A percentile compares a stretch with the other conserved stretches of the same genome.
These are phyloP conservation scores for Neurospora sp. DNA, from an alignment of 495 filamentous ascomycete genomes.

Conservation along the genomic window DNA sequence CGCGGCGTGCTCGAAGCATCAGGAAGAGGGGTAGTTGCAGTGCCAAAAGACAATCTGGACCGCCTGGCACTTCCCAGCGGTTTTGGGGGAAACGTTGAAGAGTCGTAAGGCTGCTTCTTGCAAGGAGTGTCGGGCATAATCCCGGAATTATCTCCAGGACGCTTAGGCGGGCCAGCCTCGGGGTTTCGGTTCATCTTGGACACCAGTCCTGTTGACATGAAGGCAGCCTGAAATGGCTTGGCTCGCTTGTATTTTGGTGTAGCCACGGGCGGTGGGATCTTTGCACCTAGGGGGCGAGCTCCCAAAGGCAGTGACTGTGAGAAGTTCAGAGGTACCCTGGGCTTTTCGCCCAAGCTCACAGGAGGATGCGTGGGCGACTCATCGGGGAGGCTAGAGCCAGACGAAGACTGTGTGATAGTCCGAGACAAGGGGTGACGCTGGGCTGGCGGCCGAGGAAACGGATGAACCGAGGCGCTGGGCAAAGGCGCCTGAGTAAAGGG, in stretches of 20 bases:
- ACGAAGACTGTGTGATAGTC: slow-evolving; percentile 74
- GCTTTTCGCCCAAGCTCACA: slow-evolving; percentile 40
- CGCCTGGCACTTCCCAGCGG: slow-evolving; percentile 42
- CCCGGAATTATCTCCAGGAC: slow-evolving; percentile 14
- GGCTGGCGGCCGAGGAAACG: slow-evolving; percentile 28
- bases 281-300: slow-evolving; percentile 38
- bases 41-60: slow-evolving; percentile 22
- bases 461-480: slow-evolving; percentile 47
- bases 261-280: slow-evolving; percentile 48
- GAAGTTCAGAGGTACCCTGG: slow-evolving; percentile 48
- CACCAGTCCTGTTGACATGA: slow-evolving; percentile 88
- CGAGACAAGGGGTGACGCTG: slow-evolving; percentile 80
- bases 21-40: slow-evolving; percentile 55
- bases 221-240: slow-evolving; percentile 75
- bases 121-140: slow-evolving; percentile 89
- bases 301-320: slow-evolving; percentile 66
- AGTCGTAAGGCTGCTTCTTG: slow-evolving; percentile 63
- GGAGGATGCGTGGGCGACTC: slow-evolving; percentile 65
- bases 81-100: slow-evolving; percentile 50
- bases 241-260: slow-evolving; percentile 80
- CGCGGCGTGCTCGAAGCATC: slow-evolving; percentile 28
- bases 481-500: slow-evolving; percentile 49
- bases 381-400: slow-evolving; percentile 61
- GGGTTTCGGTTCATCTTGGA: slow-evolving; percentile 65
- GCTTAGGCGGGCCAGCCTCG: slow-evolving; percentile 47